Evolutionary conservation across 1,284 basidiomycete species (phyloP), one percentile per base, ranked within the genome.

Genomic region (Ganoderma resinaceum): DNA sequence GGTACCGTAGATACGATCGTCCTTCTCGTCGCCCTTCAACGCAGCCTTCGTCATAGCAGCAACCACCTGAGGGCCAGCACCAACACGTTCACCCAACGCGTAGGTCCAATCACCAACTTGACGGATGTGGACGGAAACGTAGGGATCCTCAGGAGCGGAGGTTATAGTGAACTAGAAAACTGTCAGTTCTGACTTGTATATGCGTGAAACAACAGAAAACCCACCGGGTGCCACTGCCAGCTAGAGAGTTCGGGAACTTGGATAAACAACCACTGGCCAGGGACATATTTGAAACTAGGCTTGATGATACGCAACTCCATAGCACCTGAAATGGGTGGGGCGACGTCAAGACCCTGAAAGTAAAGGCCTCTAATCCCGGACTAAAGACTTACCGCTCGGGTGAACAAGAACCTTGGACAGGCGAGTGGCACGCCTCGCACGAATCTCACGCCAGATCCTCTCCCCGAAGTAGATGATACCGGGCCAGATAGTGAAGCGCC

Each of bases 231-330:
- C 95, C 95, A 96, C 78, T 97, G 94, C 78, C 86, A 90, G n/a
- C 77, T 80, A 35, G 94, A 95, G 14, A 96, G 79, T 59, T 95
- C 93, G 1, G 95, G 94, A 29, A 95, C 88, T 75, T 95, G 92
- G 72, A 96, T 82, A 82, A 95, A 96, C 40, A 96, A 82, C 95
- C 95, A 97, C 82, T 96, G 94, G 20, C 95, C 95, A 38, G 95
- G 88, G 59, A 91, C 92, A 80, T 96, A 96, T 78, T 92, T 94
- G 85, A 96, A 93, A 77, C 90, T 92, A 11, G 93, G 92, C 82
- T 96, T 96, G 78, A 90, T 80, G 77, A 97, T 95, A 65, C 94
- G 91, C 55, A 97, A 84, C 78, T 97, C 95, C 92, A 96, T 95
- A 23, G 93, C 93, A 74, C 92, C 91, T 85, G 77, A 75, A 40